Evolutionary conservation across 257 asterid genomes (phyloP).

Genomic region (Capsicum chinense): DNA sequence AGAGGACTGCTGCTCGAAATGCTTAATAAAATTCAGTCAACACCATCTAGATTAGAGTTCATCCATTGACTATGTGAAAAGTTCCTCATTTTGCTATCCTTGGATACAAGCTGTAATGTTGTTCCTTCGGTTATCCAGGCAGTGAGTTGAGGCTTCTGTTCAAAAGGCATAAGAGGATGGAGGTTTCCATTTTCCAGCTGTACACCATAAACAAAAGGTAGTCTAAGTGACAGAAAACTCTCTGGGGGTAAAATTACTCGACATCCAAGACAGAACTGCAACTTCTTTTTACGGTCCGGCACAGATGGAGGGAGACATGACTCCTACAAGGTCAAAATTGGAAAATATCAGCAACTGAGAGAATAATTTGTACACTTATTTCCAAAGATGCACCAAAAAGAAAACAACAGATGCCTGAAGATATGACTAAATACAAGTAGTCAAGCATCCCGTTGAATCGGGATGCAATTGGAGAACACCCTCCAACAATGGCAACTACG

Average conservation of each 20-base stretch:
- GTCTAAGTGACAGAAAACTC: constrained; percentile 88
- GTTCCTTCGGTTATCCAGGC: constrained; percentile 80
- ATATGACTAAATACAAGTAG: neutral
- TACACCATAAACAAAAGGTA: constrained; percentile 85
- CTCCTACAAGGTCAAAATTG: constrained; percentile 50
- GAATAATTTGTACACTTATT: neutral
- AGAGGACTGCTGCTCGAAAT: constrained; percentile 17
- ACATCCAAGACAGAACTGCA: constrained; percentile 82
- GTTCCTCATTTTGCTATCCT: constrained; percentile 53
- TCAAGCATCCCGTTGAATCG: neutral
- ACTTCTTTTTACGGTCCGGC: constrained; percentile 69
- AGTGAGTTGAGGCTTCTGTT: constrained; percentile 79
- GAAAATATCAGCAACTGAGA: constrained; percentile 25
- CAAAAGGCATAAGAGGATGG: constrained; percentile 73
- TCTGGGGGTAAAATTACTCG: constrained; percentile 91
- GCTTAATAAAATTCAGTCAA: constrained; percentile 4
- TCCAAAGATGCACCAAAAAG: constrained; percentile 16
- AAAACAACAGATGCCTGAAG: neutral
- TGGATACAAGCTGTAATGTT: constrained; percentile 63
- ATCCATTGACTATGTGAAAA: constrained; percentile 41
- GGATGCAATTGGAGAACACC: neutral
- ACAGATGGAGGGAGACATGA: constrained; percentile 76
- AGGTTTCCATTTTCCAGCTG: constrained; percentile 73
- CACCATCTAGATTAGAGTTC: constrained; percentile 30
- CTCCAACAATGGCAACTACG: neutral